Evolutionary conservation across 352 stramenopile genomes (phyloP).

Genomic region (Pythium coloratum): DNA sequence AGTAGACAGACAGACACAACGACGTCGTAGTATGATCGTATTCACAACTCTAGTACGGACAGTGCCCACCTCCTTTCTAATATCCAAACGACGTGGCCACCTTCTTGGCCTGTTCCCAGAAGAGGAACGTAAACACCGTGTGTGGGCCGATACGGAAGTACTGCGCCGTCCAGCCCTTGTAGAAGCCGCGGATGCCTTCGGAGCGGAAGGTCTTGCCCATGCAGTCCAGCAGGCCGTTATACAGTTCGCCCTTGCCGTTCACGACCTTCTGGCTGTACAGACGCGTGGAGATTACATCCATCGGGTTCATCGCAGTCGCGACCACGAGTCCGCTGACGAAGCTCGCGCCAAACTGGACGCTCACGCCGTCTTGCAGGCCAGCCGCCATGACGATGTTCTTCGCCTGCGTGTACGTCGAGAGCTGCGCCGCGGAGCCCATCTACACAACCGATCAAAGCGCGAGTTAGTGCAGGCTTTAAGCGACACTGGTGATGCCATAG

Average conservation of each 20-base stretch:
- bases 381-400: slow-evolving; percentile 82
- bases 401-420: slow-evolving; percentile 82
- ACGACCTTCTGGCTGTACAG: slow-evolving; percentile 89
- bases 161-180: slow-evolving; percentile 86
- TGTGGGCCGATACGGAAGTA: slow-evolving; percentile 87
- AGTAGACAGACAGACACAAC: not conserved
- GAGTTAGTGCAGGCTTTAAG: not conserved
- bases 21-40: not conserved
- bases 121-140: slow-evolving; percentile 86
- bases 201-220: slow-evolving; percentile 76
- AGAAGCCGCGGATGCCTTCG: slow-evolving; percentile 79
- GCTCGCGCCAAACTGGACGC: slow-evolving; percentile 79
- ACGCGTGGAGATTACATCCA: slow-evolving; percentile 86
- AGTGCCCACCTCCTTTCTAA: slow-evolving; percentile 27
- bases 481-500: too few species aligned
- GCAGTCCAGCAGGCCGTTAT: slow-evolving; percentile 75
- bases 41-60: slow-evolving; percentile 3
- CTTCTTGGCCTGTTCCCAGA: slow-evolving; percentile 85
- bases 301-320: slow-evolving; percentile 87
- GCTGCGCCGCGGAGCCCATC: slow-evolving; percentile 82
- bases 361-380: slow-evolving; percentile 70
- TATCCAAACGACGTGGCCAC: slow-evolving; percentile 63
- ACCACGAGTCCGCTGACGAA: slow-evolving; percentile 78
- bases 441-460: slow-evolving; percentile 20
- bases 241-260: slow-evolving; percentile 82